phyloP scores from a whole-genome alignment of 2,329 filamentous ascomycete species.

The Celoporthe dispersa region DNA sequence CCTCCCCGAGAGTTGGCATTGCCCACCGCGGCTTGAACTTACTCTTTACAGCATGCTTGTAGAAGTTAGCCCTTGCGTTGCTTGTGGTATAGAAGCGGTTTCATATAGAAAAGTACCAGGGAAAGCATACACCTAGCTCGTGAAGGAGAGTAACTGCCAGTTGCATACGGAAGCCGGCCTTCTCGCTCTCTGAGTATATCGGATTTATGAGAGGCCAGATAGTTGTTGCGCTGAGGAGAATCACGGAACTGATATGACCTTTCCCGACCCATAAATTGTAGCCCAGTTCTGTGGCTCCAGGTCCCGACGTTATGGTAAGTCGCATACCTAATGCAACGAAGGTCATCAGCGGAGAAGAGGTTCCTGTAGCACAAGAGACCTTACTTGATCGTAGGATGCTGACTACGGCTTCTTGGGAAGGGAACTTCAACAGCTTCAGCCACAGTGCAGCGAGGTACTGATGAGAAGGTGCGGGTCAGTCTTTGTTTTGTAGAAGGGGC shows the following conservation, averaged over 20 bases:
- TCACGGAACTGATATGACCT: not conserved
- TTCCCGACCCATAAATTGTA: not conserved
- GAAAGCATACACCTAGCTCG: not conserved
- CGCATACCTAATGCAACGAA: not conserved
- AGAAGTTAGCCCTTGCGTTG: not conserved
- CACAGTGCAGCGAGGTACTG: not conserved
- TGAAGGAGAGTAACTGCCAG: not conserved
- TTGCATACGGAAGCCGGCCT: not conserved
- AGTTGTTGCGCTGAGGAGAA: not conserved
- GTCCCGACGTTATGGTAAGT: not conserved
- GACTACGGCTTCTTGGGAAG: not conserved
- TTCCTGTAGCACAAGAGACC: not conserved
- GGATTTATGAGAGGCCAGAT: not conserved
- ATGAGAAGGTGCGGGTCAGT: not conserved
- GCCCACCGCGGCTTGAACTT: not conserved
- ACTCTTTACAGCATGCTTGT: not conserved
- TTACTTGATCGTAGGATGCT: not conserved
- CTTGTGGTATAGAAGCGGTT: not conserved
- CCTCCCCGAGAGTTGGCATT: not conserved
- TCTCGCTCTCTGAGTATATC: not conserved
- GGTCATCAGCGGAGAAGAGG: not conserved
- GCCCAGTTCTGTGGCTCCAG: not conserved
- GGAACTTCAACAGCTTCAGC: not conserved
- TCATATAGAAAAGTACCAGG: not conserved
- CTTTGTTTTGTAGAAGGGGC: not conserved